A percentile compares a stretch with the other conserved stretches of the same genome.
Evolutionary conservation across 768 basidiomycete species (phyloP).

Genomic region (Suillus ampliporus): DNA sequence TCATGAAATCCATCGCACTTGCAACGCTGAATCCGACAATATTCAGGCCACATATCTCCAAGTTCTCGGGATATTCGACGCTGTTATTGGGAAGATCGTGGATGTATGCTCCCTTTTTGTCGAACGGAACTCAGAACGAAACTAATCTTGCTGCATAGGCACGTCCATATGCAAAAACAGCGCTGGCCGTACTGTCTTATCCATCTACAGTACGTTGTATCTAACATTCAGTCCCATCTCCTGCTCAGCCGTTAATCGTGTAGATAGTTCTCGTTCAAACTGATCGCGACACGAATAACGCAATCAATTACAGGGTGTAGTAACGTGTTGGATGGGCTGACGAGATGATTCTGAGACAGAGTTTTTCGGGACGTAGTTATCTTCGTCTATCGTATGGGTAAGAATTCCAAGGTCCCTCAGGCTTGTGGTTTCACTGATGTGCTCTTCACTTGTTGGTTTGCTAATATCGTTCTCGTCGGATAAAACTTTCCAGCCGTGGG

Average conservation of each 20-base stretch:
- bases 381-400: constrained; percentile 1
- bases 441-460: too few species aligned
- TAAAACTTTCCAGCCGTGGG: too few species aligned
- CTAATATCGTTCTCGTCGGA: too few species aligned
- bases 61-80: neutral
- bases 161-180: neutral
- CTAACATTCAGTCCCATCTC: neutral
- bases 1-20: neutral
- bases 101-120: neutral
- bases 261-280: neutral
- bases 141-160: neutral
- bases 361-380: neutral
- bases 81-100: neutral
- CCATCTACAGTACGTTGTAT: neutral
- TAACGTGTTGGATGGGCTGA: neutral
- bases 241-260: neutral
- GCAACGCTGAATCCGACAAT: neutral
- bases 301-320: neutral
- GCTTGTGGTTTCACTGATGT: too few species aligned
- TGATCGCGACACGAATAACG: neutral
- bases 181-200: neutral
- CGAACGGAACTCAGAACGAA: neutral
- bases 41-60: neutral
- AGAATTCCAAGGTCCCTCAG: too few species aligned
- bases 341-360: constrained; percentile 7